Evolutionary conservation across 2,329 filamentous ascomycete species (phyloP).

Genomic region (Didymella sp.): DNA sequence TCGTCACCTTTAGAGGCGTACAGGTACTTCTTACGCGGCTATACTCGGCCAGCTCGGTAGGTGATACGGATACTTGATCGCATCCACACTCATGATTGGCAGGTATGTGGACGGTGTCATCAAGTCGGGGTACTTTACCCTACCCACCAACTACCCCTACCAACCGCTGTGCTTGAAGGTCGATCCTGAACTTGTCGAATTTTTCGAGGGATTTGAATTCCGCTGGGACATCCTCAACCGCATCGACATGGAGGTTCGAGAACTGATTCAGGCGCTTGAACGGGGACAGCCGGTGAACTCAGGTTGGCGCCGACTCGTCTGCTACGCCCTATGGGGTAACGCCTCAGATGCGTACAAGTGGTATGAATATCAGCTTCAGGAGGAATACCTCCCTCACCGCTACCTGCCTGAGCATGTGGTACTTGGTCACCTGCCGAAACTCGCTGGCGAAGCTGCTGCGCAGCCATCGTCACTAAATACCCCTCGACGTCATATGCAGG

Average conservation of each 20-base stretch:
- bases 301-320: slow-evolving; percentile 29
- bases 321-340: slow-evolving; percentile 38
- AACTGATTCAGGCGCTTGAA: slow-evolving; percentile 19
- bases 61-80: not conserved
- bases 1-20: slow-evolving; percentile 32
- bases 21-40: slow-evolving; percentile 36
- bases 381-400: slow-evolving; percentile 30
- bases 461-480: slow-evolving; percentile 11
- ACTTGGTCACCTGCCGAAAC: slow-evolving; percentile 28
- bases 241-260: slow-evolving; percentile 31
- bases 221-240: slow-evolving; percentile 32
- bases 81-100: not conserved
- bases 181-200: slow-evolving; percentile 34
- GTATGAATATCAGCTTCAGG: slow-evolving; percentile 40
- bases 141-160: slow-evolving; percentile 22
- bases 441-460: slow-evolving; percentile 20
- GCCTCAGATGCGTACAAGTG: slow-evolving; percentile 41
- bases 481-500: slow-evolving; percentile 18
- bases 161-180: slow-evolving; percentile 14
- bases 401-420: slow-evolving; percentile 41
- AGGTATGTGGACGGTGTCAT: slow-evolving; percentile 30
- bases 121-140: slow-evolving; percentile 20
- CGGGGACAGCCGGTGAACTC: slow-evolving; percentile 16
- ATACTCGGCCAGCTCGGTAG: slow-evolving; percentile 38
- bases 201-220: slow-evolving; percentile 36